Base-by-base conservation (phyloP, 2,329 filamentous ascomycete genomes). In the Zasmidium cellare region DNA sequence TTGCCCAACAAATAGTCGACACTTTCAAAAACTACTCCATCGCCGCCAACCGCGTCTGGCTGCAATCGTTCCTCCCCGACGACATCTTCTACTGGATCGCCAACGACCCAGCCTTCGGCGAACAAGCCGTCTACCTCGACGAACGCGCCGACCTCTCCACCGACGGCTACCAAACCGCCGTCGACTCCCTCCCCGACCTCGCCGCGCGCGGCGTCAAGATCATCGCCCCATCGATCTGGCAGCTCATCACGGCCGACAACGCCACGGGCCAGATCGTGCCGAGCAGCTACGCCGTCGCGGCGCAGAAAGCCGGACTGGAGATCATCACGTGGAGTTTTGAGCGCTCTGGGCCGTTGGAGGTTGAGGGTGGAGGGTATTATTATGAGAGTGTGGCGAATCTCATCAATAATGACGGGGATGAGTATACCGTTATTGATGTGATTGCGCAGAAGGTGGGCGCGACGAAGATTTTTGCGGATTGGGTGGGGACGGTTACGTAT, bases 271-370 rank as follows among this genome's bases (percentile, higher is more conserved):
- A 80, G 63, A 85, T 89, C 44, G 79, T 87, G 5, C 84, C 87
- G 3, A 87, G 83, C 46, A 75, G 74, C 41, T 91, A 90, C 64
- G 87, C 87, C 3, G 75, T 74, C 46, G 78, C 78, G 49, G 86
- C 85, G 19, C 85, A 84, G 69, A 76, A 81, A 63, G 80, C 85
- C 6, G 85, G 84, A 0, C 75, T 90, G 46, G 80, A 87, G 50
- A 84, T 90, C 59, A 80, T 90, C 45, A 82, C 86, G 0, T 91
- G 87, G 87, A 84, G 81, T 7, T 79, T 89, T 47, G 88, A 91
- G 74, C 81, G 87, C 25, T 86, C 83, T 0, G 84, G 84, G 0
- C 85, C 84, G 57, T 77, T 82, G 22, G 80, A 80, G 1, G 74
- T 72, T 12, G 72, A 75, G 1, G 76, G 75, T 0, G 78, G 79